Conservation (phyloP, 257 asterid species). For the Petunia axillaris region DNA sequence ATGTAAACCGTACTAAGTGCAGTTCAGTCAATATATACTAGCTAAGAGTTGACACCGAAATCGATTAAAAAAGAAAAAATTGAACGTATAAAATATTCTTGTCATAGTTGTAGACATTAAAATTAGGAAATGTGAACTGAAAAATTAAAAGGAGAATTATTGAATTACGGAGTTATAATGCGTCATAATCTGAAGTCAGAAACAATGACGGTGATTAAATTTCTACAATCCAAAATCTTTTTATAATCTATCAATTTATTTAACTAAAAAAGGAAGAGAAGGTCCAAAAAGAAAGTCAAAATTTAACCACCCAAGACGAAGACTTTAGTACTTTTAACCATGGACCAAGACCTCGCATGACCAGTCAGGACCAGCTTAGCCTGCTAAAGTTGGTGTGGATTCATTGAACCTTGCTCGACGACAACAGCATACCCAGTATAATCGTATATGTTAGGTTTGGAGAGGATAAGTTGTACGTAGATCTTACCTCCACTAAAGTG, state of each 20-base stretch:
- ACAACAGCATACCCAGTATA: neutral
- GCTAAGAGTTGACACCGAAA: neutral
- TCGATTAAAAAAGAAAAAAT: neutral
- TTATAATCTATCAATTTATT: neutral
- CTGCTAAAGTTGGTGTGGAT: slow-evolving; percentile 24
- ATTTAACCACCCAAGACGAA: slow-evolving; percentile 18
- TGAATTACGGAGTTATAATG: slow-evolving; percentile 1
- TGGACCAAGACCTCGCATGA: slow-evolving; percentile 26
- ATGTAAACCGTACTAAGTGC: too few relatives aligned
- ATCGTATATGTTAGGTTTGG: neutral
- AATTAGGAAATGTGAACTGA: neutral
- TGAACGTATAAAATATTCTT: neutral
- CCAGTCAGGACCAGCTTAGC: neutral
- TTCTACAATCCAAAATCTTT: neutral
- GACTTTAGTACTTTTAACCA: slow-evolving; percentile 28
- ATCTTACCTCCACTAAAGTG: too few relatives aligned
- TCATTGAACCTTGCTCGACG: slow-evolving; percentile 36
- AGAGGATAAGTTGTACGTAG: neutral
- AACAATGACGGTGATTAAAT: neutral
- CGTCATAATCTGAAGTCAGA: slow-evolving; percentile 32
- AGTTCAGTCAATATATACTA: slow-evolving; percentile 5
- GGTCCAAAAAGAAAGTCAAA: slow-evolving; percentile 23
- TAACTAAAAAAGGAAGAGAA: neutral
- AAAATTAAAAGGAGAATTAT: neutral
- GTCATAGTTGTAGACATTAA: neutral